These are phyloP conservation scores for Cladophialophora chaetospira DNA, from an alignment of 2,329 filamentous ascomycete species.

Conservation along the genomic window DNA sequence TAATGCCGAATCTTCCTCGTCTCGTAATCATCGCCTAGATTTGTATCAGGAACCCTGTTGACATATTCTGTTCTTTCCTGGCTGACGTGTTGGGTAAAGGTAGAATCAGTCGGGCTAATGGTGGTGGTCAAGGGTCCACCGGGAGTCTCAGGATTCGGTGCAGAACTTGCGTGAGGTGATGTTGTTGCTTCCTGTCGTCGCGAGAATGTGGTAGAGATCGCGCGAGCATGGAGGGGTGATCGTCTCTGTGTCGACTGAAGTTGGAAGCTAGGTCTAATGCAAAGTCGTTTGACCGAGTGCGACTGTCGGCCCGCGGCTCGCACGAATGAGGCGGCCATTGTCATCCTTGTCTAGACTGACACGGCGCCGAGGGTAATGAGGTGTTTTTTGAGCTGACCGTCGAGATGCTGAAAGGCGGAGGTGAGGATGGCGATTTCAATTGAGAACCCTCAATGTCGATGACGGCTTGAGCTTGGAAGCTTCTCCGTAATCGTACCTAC, in stretches of 20 bases:
- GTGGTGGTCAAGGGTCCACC: slow-evolving; percentile 46
- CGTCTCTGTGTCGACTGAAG: slow-evolving; percentile 18
- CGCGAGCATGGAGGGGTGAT: slow-evolving; percentile 44
- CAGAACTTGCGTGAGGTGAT: slow-evolving; percentile 34
- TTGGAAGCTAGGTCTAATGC: slow-evolving; percentile 54
- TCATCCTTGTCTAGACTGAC: slow-evolving; percentile 40
- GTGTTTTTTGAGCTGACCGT: slow-evolving; percentile 17
- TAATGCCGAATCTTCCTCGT: slow-evolving; percentile 94
- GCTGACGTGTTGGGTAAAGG: slow-evolving; percentile 51
- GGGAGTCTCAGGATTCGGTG: slow-evolving; percentile 37
- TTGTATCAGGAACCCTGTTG: slow-evolving; percentile 44
- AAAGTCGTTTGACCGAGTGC: slow-evolving; percentile 61
- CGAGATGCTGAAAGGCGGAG: slow-evolving; percentile 10
- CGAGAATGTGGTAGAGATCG: slow-evolving; percentile 58
- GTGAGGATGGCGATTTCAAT: slow-evolving; percentile 12
- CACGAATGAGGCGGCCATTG: slow-evolving; percentile 64
- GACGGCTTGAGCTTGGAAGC: slow-evolving; percentile 5
- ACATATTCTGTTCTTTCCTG: slow-evolving; percentile 42
- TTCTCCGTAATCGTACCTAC: no score
- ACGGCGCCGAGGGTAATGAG: slow-evolving; percentile 26
- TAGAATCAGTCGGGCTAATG: slow-evolving; percentile 60
- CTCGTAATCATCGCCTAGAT: slow-evolving; percentile 52
- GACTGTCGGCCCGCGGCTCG: slow-evolving; percentile 54
- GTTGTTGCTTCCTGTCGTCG: slow-evolving; percentile 50
- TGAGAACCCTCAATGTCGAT: slow-evolving; percentile 10